phyloP scores from a whole-genome alignment of 495 filamentous ascomycete genomes.

The Pyrenula aspistea region DNA sequence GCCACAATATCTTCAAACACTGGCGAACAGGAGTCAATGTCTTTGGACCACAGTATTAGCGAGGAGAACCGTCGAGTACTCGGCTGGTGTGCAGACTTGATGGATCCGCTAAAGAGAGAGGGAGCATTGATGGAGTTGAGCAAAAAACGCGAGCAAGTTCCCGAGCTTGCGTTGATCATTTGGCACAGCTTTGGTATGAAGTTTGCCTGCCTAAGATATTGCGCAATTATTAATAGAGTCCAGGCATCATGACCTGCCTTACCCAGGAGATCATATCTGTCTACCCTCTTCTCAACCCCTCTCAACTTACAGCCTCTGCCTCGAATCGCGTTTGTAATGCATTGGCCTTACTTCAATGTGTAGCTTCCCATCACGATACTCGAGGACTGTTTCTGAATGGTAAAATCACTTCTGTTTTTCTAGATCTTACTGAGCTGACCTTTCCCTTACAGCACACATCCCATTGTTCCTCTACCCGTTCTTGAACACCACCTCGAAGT shows the following conservation, averaged over 20 bases:
- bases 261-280: conserved; percentile 99
- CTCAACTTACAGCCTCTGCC: conserved; percentile 89
- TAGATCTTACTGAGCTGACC: conserved; percentile 1
- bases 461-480: conserved; percentile 97
- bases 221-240: conserved; percentile 12
- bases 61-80: conserved; percentile 91
- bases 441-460: conserved; percentile 64
- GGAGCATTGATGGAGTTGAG: conserved; percentile 89
- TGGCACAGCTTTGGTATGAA: conserved; percentile 98
- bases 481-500: conserved; percentile 97
- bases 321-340: conserved; percentile 98
- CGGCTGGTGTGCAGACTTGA: conserved; percentile 83
- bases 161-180: conserved; percentile 88
- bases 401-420: conserved; percentile 19
- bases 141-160: conserved; percentile 98
- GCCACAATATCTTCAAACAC: background rate
- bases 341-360: conserved; percentile 90
- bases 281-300: conserved; percentile 91
- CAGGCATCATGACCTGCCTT: conserved; percentile 96
- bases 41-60: conserved; percentile 48
- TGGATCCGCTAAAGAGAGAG: conserved; percentile 79
- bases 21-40: background rate
- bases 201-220: conserved; percentile 6
- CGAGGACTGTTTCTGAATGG: conserved; percentile 84
- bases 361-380: conserved; percentile 95